These are phyloP conservation scores for Phytopythium litorale DNA, from an alignment of 352 stramenopile species.

Conservation along the genomic window DNA sequence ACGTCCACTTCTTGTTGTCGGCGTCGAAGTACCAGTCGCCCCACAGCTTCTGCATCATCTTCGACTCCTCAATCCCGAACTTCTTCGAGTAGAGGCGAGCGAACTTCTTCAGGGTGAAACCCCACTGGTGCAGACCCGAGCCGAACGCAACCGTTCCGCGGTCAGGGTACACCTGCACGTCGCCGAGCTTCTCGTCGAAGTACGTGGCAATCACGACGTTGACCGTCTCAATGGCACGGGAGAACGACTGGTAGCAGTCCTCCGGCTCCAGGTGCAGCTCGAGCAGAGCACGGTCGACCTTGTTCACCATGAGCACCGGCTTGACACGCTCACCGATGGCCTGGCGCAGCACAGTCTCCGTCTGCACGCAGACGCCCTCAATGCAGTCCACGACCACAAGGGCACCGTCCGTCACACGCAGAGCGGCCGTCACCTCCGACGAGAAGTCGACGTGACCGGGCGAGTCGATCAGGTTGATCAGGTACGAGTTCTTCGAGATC, in stretches of 20 bases:
- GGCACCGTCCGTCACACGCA: constrained; percentile 99
- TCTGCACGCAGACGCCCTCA: constrained; percentile 99
- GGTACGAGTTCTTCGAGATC: constrained; percentile 96
- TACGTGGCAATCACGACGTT: constrained; percentile 99
- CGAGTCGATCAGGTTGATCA: constrained; percentile 99
- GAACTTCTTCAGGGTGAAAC: constrained; percentile 99
- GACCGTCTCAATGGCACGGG: constrained; percentile 97
- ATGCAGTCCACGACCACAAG: constrained; percentile 99
- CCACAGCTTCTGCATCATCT: constrained; percentile 99
- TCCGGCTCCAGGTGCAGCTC: constrained; percentile 98
- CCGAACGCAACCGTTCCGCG: constrained; percentile 99
- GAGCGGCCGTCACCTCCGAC: constrained; percentile 98
- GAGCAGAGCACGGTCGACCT: constrained; percentile 98
- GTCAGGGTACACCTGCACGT: constrained; percentile 98
- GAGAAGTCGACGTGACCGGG: constrained; percentile 99
- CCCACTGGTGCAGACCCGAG: constrained; percentile 99
- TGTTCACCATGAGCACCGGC: constrained; percentile 99
- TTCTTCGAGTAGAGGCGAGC: constrained; percentile 98
- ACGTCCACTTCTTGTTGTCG: constrained; percentile 96
- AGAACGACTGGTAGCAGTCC: constrained; percentile 99
- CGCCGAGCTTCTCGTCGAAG: constrained; percentile 96
- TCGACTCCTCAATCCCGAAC: constrained; percentile 97
- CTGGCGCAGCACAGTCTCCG: constrained; percentile 98
- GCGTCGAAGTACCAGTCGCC: constrained; percentile 98
- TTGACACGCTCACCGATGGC: constrained; percentile 97